Evolutionary conservation across 2,329 filamentous ascomycete species (phyloP).

Genomic region (Claviceps fusiformis): DNA sequence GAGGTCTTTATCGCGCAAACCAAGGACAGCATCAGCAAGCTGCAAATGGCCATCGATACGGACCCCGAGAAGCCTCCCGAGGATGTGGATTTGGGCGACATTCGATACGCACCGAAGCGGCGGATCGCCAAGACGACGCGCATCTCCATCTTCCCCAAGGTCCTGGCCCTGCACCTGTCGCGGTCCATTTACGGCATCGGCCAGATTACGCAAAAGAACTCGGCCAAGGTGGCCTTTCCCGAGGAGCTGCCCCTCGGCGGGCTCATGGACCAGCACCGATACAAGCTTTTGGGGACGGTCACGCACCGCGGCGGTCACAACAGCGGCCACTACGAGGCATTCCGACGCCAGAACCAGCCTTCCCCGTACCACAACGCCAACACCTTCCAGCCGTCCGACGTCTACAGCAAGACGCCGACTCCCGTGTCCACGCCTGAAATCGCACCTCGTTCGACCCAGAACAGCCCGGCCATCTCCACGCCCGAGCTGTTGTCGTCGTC

Average conservation of each 20-base stretch:
- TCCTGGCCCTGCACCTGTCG: conserved; percentile 84
- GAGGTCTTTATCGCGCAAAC: conserved; percentile 37
- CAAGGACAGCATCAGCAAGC: conserved; percentile 45
- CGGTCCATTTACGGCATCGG: conserved; percentile 78
- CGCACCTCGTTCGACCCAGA: conserved; percentile 19
- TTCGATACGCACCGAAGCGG: conserved; percentile 61
- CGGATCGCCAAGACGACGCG: conserved; percentile 79
- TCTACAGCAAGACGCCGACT: conserved; percentile 53
- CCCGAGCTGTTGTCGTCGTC: conserved; percentile 31
- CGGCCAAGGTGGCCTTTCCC: conserved; percentile 84
- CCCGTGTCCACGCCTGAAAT: conserved; percentile 35
- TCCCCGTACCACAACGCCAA: conserved; percentile 73
- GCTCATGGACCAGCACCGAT: conserved; percentile 62
- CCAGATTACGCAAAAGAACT: conserved; percentile 75
- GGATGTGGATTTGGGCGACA: conserved; percentile 61
- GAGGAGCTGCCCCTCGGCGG: conserved; percentile 75
- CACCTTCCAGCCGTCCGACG: conserved; percentile 60
- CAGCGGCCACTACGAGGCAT: conserved; percentile 94
- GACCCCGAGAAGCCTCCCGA: conserved; percentile 69
- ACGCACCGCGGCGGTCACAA: conserved; percentile 93
- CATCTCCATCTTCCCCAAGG: conserved; percentile 75
- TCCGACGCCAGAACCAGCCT: conserved; percentile 69
- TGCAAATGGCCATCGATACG: conserved; percentile 57
- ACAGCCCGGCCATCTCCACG: conserved; percentile 31
- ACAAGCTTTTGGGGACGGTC: conserved; percentile 74